Evolutionary conservation across 2,329 filamentous ascomycete species (phyloP), one percentile per base, ranked within the genome.

Genomic region (Clathrospora elynae): DNA sequence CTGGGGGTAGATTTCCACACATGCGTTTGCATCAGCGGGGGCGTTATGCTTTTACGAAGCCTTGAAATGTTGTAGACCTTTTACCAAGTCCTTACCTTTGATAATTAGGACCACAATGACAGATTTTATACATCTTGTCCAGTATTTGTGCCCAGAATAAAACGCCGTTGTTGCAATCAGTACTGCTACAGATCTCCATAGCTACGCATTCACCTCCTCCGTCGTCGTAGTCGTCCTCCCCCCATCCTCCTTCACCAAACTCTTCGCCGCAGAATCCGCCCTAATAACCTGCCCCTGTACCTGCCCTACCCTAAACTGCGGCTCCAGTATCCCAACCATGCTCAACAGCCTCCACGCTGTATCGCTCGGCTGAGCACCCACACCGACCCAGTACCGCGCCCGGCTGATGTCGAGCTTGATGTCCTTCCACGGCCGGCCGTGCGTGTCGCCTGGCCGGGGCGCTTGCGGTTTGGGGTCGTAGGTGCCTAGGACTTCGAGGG

Each of bases 321-420:
- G 68, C 46, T 71, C 68, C 12, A 71, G 49, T 23, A 71, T 66
- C 19, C 68, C 68, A 19, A 70, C 89, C 88, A 96, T 86, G 42
- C 81, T 82, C 59, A 99, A 75, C 61, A 97, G 71, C 67, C 89
- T 80, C 91, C 91, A 96, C 23, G 87, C 88, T 3, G 88, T 85
- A 57, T 96, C 89, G 51, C 87, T 91, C 7, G 93, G 93, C 74
- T 99, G 93, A 42, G 93, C 93, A 1, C 93, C 93, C 3, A 97
- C 92, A 68, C 93, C 93, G 23, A 99, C 79, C 93, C 93, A 99
- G 76, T 99, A 99, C 71, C 87, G 86, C 43, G 92, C 88, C 47
- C 93, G 79, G 55, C 82, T 76, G 6, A 81, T 76, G 71, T 99
- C 93, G 10, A 99, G 79, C 63, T 89, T 85, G 67, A 99, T 88